Percentiles rank a stretch among this genome's conserved stretches.
Evolutionary conservation across 2,329 filamentous ascomycete species (phyloP).

Genomic region (Zymoseptoria pseudotritici): DNA sequence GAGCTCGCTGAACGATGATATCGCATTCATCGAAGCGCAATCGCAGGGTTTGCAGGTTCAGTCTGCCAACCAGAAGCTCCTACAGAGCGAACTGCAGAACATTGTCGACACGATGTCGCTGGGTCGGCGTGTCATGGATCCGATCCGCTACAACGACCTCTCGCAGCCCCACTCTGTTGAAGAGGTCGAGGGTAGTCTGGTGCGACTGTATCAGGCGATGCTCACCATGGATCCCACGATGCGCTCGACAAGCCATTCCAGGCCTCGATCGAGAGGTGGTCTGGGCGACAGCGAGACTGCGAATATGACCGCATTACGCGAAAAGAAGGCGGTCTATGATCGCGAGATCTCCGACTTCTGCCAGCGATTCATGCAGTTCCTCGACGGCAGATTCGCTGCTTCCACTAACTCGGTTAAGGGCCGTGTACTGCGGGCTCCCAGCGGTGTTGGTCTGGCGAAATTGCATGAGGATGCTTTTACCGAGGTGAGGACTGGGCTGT

Average conservation of each 20-base stretch:
- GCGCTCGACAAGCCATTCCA: constrained; percentile 43
- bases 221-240: constrained; percentile 83
- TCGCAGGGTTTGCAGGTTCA: constrained; percentile 95
- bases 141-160: constrained; percentile 65
- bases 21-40: constrained; percentile 94
- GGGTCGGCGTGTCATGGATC: constrained; percentile 64
- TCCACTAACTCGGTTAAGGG: constrained; percentile 53
- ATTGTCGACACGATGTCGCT: constrained; percentile 90
- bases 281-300: constrained; percentile 63
- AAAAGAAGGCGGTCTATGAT: constrained; percentile 86
- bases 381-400: constrained; percentile 71
- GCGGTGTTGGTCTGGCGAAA: constrained; percentile 38
- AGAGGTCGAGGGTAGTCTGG: constrained; percentile 68
- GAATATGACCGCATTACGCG: constrained; percentile 86
- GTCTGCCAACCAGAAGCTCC: constrained; percentile 89
- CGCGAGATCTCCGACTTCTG: constrained; percentile 70
- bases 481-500: constrained; percentile 63
- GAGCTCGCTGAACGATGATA: constrained; percentile 87
- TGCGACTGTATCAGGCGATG: constrained; percentile 86
- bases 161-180: constrained; percentile 63
- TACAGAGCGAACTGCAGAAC: constrained; percentile 81
- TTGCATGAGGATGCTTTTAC: constrained; percentile 64
- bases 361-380: constrained; percentile 69
- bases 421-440: constrained; percentile 30
- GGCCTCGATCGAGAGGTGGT: constrained; percentile 43